These are phyloP conservation scores for Penicillium canariense DNA, from an alignment of 495 filamentous ascomycete genomes.

Conservation along the genomic window DNA sequence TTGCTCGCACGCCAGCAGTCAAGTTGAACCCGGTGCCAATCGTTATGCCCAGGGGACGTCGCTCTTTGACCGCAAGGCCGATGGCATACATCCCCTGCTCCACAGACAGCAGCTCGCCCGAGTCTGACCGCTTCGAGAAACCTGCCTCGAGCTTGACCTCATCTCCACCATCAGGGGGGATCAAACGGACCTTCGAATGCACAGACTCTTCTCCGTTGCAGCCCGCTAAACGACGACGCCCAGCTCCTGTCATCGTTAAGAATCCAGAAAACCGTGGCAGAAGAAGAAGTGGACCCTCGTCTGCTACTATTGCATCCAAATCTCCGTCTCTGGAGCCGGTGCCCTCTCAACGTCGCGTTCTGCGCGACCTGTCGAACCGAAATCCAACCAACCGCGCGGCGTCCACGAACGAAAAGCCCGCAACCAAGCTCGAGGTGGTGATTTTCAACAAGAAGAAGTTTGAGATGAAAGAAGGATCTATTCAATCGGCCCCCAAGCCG, in stretches of 20 bases:
- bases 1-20: constrained; percentile 43
- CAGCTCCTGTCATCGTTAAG: constrained; percentile 14
- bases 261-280: not conserved
- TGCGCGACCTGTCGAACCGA: constrained; percentile 22
- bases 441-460: constrained; percentile 30
- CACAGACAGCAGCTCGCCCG: constrained; percentile 27
- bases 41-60: constrained; percentile 9
- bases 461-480: not conserved
- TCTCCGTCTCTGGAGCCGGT: constrained; percentile 14
- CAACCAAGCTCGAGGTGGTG: constrained; percentile 36
- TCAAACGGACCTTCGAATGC: constrained; percentile 21
- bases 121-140: constrained; percentile 16
- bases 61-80: constrained; percentile 8
- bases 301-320: not conserved
- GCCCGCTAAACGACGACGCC: constrained; percentile 31
- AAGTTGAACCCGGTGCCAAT: constrained; percentile 18
- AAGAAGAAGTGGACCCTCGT: not conserved
- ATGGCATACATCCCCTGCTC: constrained; percentile 18
- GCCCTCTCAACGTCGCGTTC: constrained; percentile 7
- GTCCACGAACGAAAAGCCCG: not conserved
- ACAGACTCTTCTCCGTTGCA: constrained; percentile 13
- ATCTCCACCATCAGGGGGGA: constrained; percentile 28
- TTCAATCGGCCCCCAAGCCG: constrained; percentile 1
- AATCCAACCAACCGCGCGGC: not conserved
- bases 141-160: constrained; percentile 33